Evolutionary conservation across 768 basidiomycete species (phyloP), one percentile per base, ranked within the genome.

Genomic region (Boletus vermiculosoides): DNA sequence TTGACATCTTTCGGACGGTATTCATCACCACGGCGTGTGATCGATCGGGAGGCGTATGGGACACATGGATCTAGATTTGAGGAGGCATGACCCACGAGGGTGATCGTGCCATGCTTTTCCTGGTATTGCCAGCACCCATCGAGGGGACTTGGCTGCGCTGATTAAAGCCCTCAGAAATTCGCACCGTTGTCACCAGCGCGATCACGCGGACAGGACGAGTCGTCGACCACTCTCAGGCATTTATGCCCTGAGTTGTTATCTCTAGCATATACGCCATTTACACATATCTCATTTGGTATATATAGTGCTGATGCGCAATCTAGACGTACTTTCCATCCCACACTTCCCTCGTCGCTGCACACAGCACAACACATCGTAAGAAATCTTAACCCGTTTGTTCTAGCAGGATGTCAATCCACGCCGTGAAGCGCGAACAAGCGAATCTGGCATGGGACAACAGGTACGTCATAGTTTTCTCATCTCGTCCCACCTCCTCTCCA

Each of bases 361-460:
- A 33, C 28, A 7, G 28, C 23, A 18, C 16, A 22, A 36, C 4
- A 36, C 22, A 1, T 18, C n/a, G 49, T 50, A 50, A 50, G 49
- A n/a, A 37, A 7, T 13, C 7, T 34, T 25, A 23, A 50, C 23
- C 3, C 36, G 12, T 15, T 37, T 37, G 13, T 18, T 36, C 6
- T 7, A 25, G 18, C 23, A 50, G 9, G 25, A 74, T 74, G 78
- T 80, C 83, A 28, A 82, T 85, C 54, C 83, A 86, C 67, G 66
- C 78, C 45, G 74, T 85, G 56, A 78, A 78, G 59, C 79, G 81
- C 30, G 66, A 75, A 5, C 81, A 84, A 56, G 74, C 69, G 37
- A 82, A 85, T 66, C 75, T 84, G 4, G 80, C 79, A 50, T 85
- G 83, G 82, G 83, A 85, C 61, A 81, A 84, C 57, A 83, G 80